These are phyloP conservation scores for Xanthoconium separans DNA, from an alignment of 1,284 basidiomycete species.

Conservation along the genomic window DNA sequence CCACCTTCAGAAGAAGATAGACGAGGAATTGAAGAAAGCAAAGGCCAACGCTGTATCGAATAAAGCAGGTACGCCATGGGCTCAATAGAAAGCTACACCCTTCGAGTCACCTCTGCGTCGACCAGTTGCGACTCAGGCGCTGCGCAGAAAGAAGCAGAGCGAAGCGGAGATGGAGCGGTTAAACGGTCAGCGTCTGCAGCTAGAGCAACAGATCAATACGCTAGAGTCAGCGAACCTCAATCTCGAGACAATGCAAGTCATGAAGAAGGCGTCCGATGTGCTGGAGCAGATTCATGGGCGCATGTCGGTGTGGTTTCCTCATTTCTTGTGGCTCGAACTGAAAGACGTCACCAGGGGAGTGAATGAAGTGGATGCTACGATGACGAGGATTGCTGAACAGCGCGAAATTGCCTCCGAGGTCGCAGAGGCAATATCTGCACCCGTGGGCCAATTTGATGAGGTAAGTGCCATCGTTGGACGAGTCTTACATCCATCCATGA, in stretches of 20 bases:
- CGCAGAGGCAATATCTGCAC: conserved; percentile 89
- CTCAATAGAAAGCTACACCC: conserved; percentile 4
- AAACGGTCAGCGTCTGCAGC: conserved; percentile 85
- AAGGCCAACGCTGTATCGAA: conserved; percentile 92
- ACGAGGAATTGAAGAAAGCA: conserved; percentile 92
- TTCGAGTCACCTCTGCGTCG: conserved; percentile 5
- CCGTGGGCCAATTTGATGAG: conserved; percentile 72
- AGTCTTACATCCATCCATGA: conserved; percentile 7
- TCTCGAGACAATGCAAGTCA: conserved; percentile 95
- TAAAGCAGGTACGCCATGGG: conserved; percentile 74
- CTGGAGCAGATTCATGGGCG: conserved; percentile 91
- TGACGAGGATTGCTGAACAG: conserved; percentile 91
- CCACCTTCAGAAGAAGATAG: conserved; percentile 94
- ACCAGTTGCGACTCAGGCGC: conserved; percentile 73
- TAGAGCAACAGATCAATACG: conserved; percentile 97
- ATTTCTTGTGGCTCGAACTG: not conserved
- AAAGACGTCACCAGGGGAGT: conserved; percentile 62
- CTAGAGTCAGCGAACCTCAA: conserved; percentile 98
- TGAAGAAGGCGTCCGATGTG: conserved; percentile 95
- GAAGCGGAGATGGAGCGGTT: conserved; percentile 90
- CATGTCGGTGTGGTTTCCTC: conserved; percentile 59
- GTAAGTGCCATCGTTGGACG: conserved; percentile 40
- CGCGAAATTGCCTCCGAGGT: conserved; percentile 96
- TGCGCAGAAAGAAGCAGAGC: conserved; percentile 92
- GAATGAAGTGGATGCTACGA: conserved; percentile 90